phyloP scores from a whole-genome alignment of 2,329 filamentous ascomycete genomes.

The Alternaria sp. region DNA sequence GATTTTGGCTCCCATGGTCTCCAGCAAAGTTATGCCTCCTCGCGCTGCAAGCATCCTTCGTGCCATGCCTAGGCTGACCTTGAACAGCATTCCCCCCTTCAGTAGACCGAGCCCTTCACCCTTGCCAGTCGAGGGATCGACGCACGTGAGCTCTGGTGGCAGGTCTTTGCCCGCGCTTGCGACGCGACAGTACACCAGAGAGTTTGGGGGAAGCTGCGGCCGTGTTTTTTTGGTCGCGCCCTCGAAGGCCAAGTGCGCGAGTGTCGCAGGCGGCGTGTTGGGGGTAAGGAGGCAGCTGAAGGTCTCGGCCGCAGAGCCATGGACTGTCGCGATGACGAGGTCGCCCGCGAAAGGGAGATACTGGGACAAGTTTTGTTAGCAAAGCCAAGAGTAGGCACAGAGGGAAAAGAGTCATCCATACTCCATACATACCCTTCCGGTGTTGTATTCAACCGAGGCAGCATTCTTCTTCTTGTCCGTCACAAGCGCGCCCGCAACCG shows the following conservation, averaged over 20 bases:
- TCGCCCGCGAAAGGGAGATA: slow-evolving; percentile 84
- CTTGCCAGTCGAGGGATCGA: slow-evolving; percentile 85
- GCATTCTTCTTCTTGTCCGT: slow-evolving; percentile 77
- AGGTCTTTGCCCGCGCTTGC: slow-evolving; percentile 68
- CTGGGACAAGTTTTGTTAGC: slow-evolving; percentile 54
- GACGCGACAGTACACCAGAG: slow-evolving; percentile 89
- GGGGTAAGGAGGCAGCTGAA: slow-evolving; percentile 81
- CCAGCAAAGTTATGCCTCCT: slow-evolving; percentile 73
- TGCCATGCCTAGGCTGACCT: slow-evolving; percentile 82
- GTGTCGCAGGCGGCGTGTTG: slow-evolving; percentile 68
- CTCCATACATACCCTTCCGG: slow-evolving; percentile 70
- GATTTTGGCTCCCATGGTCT: slow-evolving; percentile 81
- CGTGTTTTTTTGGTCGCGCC: slow-evolving; percentile 90
- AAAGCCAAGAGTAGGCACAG: slow-evolving; percentile 21
- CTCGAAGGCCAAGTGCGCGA: slow-evolving; percentile 93
- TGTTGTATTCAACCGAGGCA: slow-evolving; percentile 76
- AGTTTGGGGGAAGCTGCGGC: slow-evolving; percentile 75
- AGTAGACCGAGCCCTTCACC: slow-evolving; percentile 86
- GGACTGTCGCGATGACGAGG: slow-evolving; percentile 85
- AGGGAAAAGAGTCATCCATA: slow-evolving; percentile 51
- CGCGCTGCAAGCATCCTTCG: slow-evolving; percentile 73
- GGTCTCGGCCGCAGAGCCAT: slow-evolving; percentile 76
- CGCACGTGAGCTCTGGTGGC: slow-evolving; percentile 90
- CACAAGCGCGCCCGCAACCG: slow-evolving; percentile 71
- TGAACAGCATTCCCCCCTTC: slow-evolving; percentile 84